Evolutionary conservation across 192 early-diverging fungal species (phyloP), one percentile per base, ranked within the genome.

Genomic region (Backusella circina): DNA sequence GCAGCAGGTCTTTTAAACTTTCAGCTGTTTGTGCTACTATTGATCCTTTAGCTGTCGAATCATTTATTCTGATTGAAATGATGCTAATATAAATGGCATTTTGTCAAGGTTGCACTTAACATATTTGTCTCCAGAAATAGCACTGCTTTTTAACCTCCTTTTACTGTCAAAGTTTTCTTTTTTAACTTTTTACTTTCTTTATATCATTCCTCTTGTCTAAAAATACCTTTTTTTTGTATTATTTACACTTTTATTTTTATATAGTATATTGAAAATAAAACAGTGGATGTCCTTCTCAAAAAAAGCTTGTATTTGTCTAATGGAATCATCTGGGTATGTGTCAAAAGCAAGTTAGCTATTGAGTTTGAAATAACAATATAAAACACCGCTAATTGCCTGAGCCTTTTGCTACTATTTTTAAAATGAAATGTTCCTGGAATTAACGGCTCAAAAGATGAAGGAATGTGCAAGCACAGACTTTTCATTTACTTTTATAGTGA

Each of bases 41-140:
- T 16, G 6, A 33, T 16, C 21, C 7, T 36, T 68, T 37, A 38
- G 26, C n/a, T 36, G 38, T 33, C 67, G 35, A 68, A 68, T 68
- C 67, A 68, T 21, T n/a, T n/a, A 12, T 12, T 36, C n/a, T 68
- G 36, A 68, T 23, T 68, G 38, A 68, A 68, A 68, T 68, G 67
- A 68, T 68, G 18, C 54, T 61, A 38, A 38, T 37, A 18, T 66
- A 30, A 68, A 33, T 68, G 9, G 8, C n/a, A 68, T 33, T 38
- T 38, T 33, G 33, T 68, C 16, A 12, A 68, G 18, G 67, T 68
- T 68, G n/a, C 9, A 68, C 67, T 68, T 31, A 66, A 66, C 18
- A 47, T 26, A 61, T 26, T 61, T 26, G 18, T 47, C 5, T 47
- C 44, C 44, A 47, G 39, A 47, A 61, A 28, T 61, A 23, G 26